Base-by-base conservation (phyloP, 2,329 filamentous ascomycete species). In the Trichophyton schoenleinii region DNA sequence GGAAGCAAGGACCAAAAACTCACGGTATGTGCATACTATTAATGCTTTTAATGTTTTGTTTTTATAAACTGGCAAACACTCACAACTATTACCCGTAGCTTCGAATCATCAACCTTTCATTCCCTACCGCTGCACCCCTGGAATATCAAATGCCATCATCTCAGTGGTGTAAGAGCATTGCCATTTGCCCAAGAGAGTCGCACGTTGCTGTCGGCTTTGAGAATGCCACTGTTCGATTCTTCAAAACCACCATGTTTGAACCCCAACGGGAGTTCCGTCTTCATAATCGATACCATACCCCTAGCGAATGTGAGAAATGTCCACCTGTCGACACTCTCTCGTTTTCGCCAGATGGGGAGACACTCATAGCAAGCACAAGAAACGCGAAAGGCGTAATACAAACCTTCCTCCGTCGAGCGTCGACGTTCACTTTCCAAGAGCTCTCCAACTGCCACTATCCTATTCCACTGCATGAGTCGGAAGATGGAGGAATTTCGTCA, bases 201-300 rank as follows among this genome's bases (percentile, higher is more conserved):
- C 73, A 73, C 53, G 74, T 76, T 9, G 74, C 70, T 0, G 66
- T 77, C 11, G 74, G 75, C 3, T 77, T 77, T 62, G 74, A 76
- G 18, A 73, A 74, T 34, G 67, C 73, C 0, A 71, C 69, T 9
- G 72, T 76, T 8, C 70, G 73, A n/a, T 75, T 76, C 52, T 77
- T 74, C 64, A 75, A 72, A 41, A 73, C 73, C 0, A 68, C 66
- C 2, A 69, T 60, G 8, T 65, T 66, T 3, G 73, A 73, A 57
- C 67, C 72, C 31, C 72, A 72, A 0, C 68, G 72, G 57, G 74
- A 76, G 65, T 71, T 76, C 41, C 69, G 69, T 8, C 68, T 77
- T 2, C 74, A 76, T 60, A 64, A 62, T 5, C 62, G 63, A 2
- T 68, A 69, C n/a, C 74, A 75, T 52, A 66, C 63, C 7, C 67